phyloP scores from a whole-genome alignment of 345 rosid genomes.

The Turritis glabra region DNA sequence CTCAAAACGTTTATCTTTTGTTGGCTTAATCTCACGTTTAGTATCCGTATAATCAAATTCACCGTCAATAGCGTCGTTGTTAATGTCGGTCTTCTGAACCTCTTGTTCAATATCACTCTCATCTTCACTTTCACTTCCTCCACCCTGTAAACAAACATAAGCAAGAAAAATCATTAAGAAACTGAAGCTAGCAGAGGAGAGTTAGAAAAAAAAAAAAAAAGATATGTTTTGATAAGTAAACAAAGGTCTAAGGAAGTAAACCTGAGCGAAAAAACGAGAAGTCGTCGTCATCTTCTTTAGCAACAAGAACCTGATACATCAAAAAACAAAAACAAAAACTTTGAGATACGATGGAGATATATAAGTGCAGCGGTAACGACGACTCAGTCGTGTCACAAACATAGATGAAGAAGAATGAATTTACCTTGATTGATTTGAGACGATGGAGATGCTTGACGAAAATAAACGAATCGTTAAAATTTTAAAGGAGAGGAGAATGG shows the following conservation, averaged over 20 bases:
- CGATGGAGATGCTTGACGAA: neutral
- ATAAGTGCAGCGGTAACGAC: no score
- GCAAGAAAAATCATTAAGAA: neutral
- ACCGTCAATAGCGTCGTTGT: slow-evolving; percentile 40
- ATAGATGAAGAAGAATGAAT: neutral
- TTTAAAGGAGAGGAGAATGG: neutral
- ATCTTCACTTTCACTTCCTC: slow-evolving; percentile 68
- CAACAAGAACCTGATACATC: neutral
- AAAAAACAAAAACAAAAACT: neutral
- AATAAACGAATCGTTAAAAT: neutral
- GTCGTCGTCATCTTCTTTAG: neutral
- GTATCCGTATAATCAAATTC: slow-evolving; percentile 28
- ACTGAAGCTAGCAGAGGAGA: neutral
- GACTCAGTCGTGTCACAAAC: no score
- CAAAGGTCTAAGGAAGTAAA: neutral
- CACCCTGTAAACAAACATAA: slow-evolving; percentile 24
- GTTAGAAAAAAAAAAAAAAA: neutral
- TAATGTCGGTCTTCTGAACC: slow-evolving; percentile 38
- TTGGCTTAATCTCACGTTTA: slow-evolving; percentile 79
- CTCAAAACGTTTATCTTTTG: slow-evolving; percentile 86
- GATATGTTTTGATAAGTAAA: neutral
- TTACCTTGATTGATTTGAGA: neutral
- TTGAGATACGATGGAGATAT: neutral
- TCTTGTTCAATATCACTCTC: slow-evolving; percentile 45
- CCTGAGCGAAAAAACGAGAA: neutral